Conservation (phyloP, 2,329 filamentous ascomycete genomes). For the Pseudogymnoascus sp. region DNA sequence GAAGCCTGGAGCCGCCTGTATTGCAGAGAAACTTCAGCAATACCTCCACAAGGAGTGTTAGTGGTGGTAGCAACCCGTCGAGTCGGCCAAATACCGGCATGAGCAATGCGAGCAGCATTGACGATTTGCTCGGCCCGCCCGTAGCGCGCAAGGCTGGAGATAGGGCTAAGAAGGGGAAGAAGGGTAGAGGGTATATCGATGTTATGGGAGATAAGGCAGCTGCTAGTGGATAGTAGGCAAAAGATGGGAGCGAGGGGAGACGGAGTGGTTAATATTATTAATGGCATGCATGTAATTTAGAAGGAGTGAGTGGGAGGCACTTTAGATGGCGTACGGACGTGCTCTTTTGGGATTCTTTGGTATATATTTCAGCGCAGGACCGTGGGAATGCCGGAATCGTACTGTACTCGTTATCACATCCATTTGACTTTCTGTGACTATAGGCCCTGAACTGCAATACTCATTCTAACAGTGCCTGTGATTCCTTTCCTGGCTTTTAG, state of each 20-base stretch:
- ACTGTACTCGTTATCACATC: not conserved
- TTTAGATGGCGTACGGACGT: slow-evolving; percentile 3
- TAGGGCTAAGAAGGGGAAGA: slow-evolving; percentile 62
- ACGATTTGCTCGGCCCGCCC: slow-evolving; percentile 76
- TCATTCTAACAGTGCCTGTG: not conserved
- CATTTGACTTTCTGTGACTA: not conserved
- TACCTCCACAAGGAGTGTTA: slow-evolving; percentile 19
- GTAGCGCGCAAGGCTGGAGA: slow-evolving; percentile 55
- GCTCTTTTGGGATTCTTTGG: not conserved
- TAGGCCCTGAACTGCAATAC: not conserved
- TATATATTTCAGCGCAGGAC: slow-evolving; percentile 3
- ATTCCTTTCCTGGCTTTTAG: not conserved
- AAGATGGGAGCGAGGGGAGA: not conserved
- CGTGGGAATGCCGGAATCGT: slow-evolving; percentile 2
- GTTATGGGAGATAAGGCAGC: slow-evolving; percentile 56
- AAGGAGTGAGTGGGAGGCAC: not conserved
- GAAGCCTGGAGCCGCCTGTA: slow-evolving; percentile 15
- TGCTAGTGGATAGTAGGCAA: not conserved
- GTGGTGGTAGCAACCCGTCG: slow-evolving; percentile 36
- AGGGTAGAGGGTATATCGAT: slow-evolving; percentile 84
- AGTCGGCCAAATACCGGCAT: slow-evolving; percentile 70
- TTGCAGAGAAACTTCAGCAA: slow-evolving; percentile 19
- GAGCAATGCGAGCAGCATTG: slow-evolving; percentile 89
- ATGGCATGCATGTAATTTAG: slow-evolving; percentile 4
- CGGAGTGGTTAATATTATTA: not conserved